Base-by-base conservation (phyloP, 768 basidiomycete species). In the Boletus barrowsii region DNA sequence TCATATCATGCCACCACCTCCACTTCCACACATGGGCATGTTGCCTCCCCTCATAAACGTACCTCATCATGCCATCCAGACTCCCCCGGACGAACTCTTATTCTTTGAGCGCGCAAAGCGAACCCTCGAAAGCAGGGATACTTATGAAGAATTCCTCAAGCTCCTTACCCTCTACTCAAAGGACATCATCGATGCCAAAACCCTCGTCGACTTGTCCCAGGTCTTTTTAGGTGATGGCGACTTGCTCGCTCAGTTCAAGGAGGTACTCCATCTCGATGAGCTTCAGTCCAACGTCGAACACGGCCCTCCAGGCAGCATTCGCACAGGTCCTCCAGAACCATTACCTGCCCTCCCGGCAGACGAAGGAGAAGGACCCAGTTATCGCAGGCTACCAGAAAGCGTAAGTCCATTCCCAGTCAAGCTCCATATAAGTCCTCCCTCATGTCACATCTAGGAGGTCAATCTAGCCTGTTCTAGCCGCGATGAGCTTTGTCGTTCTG, bases 81-180 rank as follows among this genome's bases (percentile, higher is more conserved):
- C 72, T 22, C 65, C 82, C 2, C 79, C 82, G 11, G 89, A 92
- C 56, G 93, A 97, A 65, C 80, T 94, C 32, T 75, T 88, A 13
- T 98, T 98, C 79, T 98, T 98, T 66, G 97, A 98, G 66, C 84
- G 90, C 40, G 90, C 93, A 58, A 96, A 90, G 71, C 87, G 85
- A 60, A 76, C 83, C 0, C 72, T 93, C 9, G 90, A 90, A 66
- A 82, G 76, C 68, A 80, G 83, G 55, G 88, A 88, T 49, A 79
- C 83, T 36, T 93, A 90, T 63, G 93, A 97, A 63, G 96, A 98
- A 61, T 98, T 98, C 71, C 75, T 98, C 64, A 98, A 96, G 74
- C 77, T 98, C 26, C 79, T 98, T 48, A 88, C 85, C 67, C 78
- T 98, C 46, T 99, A 90, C 72, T 87, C 91, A 15, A 89, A 87